Percentiles rank a stretch among this genome's conserved stretches.
Evolutionary conservation across 2,329 filamentous ascomycete genomes (phyloP).

Genomic region (Aspergillus vadensis): DNA sequence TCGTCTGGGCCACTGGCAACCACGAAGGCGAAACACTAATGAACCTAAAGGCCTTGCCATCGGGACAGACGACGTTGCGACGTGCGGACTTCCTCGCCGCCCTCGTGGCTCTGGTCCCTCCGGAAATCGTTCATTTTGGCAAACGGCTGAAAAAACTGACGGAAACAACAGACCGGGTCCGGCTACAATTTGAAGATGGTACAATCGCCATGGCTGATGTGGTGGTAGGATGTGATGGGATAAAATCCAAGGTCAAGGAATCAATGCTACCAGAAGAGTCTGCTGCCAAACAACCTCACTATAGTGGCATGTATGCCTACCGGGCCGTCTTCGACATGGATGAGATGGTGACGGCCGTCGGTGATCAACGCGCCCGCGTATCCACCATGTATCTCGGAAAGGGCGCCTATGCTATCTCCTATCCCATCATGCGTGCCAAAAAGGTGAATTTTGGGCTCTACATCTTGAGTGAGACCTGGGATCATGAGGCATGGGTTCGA

Average conservation of each 20-base stretch:
- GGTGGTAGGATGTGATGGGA: slow-evolving; percentile 42
- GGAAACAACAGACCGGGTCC: slow-evolving; percentile 19
- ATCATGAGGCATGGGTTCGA: slow-evolving; percentile 34
- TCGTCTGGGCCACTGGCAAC: slow-evolving; percentile 19
- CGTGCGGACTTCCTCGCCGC: slow-evolving; percentile 39
- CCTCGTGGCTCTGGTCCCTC: slow-evolving; percentile 33
- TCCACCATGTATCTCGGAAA: slow-evolving; percentile 36
- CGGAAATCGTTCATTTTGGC: slow-evolving; percentile 35
- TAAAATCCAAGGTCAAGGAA: slow-evolving; percentile 33
- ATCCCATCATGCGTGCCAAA: slow-evolving; percentile 36
- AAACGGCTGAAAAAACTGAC: slow-evolving; percentile 31
- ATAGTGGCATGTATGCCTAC: slow-evolving; percentile 40
- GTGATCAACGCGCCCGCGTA: slow-evolving; percentile 33
- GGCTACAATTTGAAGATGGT: slow-evolving; percentile 37
- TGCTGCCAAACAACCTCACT: slow-evolving; percentile 23
- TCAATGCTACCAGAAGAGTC: slow-evolving; percentile 26
- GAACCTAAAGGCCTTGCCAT: slow-evolving; percentile 33
- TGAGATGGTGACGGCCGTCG: slow-evolving; percentile 34
- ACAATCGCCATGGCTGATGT: slow-evolving; percentile 30
- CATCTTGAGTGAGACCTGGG: slow-evolving; percentile 31
- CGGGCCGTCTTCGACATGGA: slow-evolving; percentile 39
- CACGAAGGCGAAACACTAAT: slow-evolving; percentile 28
- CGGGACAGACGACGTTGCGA: slow-evolving; percentile 36
- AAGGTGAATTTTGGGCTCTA: slow-evolving; percentile 39
- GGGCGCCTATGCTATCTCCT: slow-evolving; percentile 35